Base-by-base conservation (phyloP, 2,329 filamentous ascomycete species). In the Aspergillus pseudoterreus region DNA sequence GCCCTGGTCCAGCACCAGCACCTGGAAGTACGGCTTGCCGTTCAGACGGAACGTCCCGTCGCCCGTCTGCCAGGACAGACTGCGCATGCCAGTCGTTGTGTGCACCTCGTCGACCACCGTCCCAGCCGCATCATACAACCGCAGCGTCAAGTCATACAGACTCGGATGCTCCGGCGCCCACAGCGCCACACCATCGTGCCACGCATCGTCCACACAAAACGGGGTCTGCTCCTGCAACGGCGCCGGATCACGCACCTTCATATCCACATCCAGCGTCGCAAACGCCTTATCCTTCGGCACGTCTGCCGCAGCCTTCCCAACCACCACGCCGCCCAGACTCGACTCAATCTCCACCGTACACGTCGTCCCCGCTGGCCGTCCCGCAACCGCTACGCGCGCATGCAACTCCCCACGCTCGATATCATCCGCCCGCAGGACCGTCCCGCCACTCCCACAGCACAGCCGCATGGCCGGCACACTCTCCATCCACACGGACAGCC, bases 401-500 rank as follows among this genome's bases (percentile, higher is more conserved):
- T 79, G 72, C 2, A 87, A 66, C 67, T 63, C 60, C 66, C 80
- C 74, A 24, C 66, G 59, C n/a, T 78, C 78, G 36, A 82, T 66
- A 68, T 79, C 79, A 57, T 77, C 78, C 0, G 83, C 83, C 14
- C 76, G 65, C 14, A 88, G 61, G 6, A 86, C 72, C 0, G 83
- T 87, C 1, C 84, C 84, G 2, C 74, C 68, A 57, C 86, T 82
- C 1, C 87, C 69, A 48, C 80, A 75, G 0, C 76, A 77, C 44
- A 88, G 76, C 54, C 84, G 72, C 51, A 79, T 75, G 77, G 15
- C 6, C 4, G 66, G 65, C 2, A 69, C 63, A 50, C 79, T 78
- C 62, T 87, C 82, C 6, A 89, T 63, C 86, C 86, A 90, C 0
- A 89, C 85, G n/a, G 78, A 78, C 61, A 86, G 84, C 86, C 86